A percentile compares a stretch with the other conserved stretches of the same genome.
Conservation (phyloP, 176 grass and related monocot species). For the Zoysia pacifica region DNA sequence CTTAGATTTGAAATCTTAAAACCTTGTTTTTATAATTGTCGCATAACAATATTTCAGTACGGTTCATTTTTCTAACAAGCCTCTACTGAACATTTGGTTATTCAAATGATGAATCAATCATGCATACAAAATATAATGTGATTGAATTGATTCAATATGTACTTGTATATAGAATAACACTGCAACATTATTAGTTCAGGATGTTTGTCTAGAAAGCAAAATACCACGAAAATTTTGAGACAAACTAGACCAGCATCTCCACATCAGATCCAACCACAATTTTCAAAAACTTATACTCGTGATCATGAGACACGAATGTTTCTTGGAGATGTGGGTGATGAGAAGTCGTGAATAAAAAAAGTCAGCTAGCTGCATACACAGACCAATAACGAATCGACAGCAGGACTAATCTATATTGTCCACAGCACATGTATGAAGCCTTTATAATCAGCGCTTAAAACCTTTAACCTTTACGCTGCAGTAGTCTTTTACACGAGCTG, state of each 20-base stretch:
- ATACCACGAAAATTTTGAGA: not conserved
- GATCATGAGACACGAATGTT: not conserved
- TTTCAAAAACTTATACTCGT: not conserved
- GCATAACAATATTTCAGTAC: no score
- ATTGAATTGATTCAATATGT: not conserved
- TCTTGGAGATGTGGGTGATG: not conserved
- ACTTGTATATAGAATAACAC: not conserved
- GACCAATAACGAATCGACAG: slow-evolving; percentile 49
- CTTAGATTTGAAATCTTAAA: not conserved
- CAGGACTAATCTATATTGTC: slow-evolving; percentile 36
- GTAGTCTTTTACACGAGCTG: slow-evolving; percentile 7
- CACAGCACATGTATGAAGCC: slow-evolving; percentile 19
- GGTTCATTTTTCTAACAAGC: not conserved
- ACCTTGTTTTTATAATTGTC: not conserved
- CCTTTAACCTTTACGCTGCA: slow-evolving; percentile 16
- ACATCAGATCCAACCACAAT: not conserved
- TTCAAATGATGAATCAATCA: not conserved
- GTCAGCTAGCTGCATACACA: slow-evolving; percentile 15
- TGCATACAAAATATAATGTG: not conserved
- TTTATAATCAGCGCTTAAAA: not conserved
- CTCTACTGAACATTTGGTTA: not conserved
- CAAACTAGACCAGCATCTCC: not conserved
- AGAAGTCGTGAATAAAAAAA: slow-evolving; percentile 5
- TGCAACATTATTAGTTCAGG: not conserved
- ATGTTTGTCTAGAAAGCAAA: not conserved